Conservation (phyloP, 331 rosid species). For the Erythrophleum ivorense region DNA sequence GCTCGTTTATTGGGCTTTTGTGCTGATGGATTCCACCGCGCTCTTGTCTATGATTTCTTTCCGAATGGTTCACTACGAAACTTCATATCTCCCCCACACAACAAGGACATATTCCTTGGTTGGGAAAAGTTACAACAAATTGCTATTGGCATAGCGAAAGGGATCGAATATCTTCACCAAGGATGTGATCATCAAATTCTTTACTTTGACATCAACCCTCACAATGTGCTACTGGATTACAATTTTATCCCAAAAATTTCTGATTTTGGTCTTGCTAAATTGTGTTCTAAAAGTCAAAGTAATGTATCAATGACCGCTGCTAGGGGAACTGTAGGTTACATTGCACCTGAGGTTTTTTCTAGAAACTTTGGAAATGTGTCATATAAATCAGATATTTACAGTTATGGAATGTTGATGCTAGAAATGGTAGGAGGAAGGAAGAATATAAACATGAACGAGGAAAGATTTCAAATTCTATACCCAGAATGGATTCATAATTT, state of each 20-base stretch:
- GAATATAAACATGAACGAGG: not conserved
- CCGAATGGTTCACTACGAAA: constrained; percentile 42
- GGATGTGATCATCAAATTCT: constrained; percentile 40
- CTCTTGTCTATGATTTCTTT: constrained; percentile 22
- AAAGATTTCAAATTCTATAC: not conserved
- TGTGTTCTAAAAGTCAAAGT: constrained; percentile 34
- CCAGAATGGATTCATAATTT: constrained; percentile 11
- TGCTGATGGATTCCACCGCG: constrained; percentile 18
- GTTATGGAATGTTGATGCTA: constrained; percentile 2
- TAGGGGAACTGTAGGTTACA: constrained; percentile 41
- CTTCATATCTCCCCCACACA: constrained; percentile 22
- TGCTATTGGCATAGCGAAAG: constrained; percentile 32
- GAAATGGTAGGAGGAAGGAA: constrained; percentile 17
- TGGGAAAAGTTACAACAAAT: constrained; percentile 29
- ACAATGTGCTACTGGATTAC: constrained; percentile 26
- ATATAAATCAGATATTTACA: constrained; percentile 2
- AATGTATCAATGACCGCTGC: constrained; percentile 23
- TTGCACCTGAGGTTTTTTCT: constrained; percentile 30
- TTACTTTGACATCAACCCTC: constrained; percentile 42
- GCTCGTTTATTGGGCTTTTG: constrained; percentile 21
- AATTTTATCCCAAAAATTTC: constrained; percentile 37
- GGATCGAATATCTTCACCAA: constrained; percentile 43
- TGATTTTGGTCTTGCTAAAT: constrained; percentile 41
- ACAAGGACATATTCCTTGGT: not conserved
- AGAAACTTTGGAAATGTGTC: constrained; percentile 32